Conservation (phyloP, 257 asterid species). For the Verbena officinalis region DNA sequence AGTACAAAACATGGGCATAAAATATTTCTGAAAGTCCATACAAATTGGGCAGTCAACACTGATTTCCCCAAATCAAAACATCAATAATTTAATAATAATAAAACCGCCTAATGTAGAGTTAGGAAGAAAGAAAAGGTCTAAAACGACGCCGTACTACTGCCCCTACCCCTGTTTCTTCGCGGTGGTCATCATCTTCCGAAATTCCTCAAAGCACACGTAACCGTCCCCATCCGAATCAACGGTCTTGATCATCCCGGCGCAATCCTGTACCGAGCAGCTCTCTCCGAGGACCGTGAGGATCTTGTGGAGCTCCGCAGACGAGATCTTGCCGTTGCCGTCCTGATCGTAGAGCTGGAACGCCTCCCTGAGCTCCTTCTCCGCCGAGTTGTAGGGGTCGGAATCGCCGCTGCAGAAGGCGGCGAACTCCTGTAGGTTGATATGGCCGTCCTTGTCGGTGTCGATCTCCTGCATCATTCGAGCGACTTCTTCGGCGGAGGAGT, state of each 20-base stretch:
- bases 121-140: neutral
- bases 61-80: too few relatives aligned
- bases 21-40: too few relatives aligned
- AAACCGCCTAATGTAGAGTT: neutral
- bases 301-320: slow-evolving; percentile 72
- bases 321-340: slow-evolving; percentile 80
- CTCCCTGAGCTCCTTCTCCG: slow-evolving; percentile 65
- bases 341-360: slow-evolving; percentile 87
- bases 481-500: slow-evolving; percentile 54
- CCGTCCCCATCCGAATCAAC: slow-evolving; percentile 91
- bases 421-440: slow-evolving; percentile 70
- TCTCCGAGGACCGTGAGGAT: slow-evolving; percentile 79
- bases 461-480: slow-evolving; percentile 64
- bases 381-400: slow-evolving; percentile 38
- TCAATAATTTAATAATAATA: too few relatives aligned
- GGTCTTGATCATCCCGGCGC: slow-evolving; percentile 72
- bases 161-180: neutral
- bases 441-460: slow-evolving; percentile 87
- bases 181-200: slow-evolving; percentile 77
- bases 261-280: slow-evolving; percentile 57
- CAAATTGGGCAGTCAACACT: too few relatives aligned
- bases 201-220: slow-evolving; percentile 67
- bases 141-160: slow-evolving; percentile 18
- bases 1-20: too few relatives aligned
- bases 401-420: slow-evolving; percentile 59